Evolutionary conservation across 139 green algal genomes (phyloP).

Genomic region (Monoraphidium neglectum): DNA sequence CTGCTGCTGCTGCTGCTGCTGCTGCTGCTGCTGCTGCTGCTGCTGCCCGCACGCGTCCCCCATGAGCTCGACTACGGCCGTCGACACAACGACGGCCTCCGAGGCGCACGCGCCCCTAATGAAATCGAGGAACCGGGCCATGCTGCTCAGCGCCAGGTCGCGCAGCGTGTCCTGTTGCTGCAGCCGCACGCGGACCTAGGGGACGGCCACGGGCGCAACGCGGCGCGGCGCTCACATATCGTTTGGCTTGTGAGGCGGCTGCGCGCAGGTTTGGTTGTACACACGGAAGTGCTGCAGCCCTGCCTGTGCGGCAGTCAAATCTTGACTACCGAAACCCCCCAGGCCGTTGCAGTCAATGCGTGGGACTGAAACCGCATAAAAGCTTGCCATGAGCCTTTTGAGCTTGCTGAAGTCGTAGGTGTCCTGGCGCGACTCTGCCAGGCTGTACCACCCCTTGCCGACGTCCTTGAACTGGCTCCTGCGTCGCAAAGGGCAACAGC

Average conservation of each 20-base stretch:
- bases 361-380: too few species aligned
- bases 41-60: neutral
- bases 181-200: constrained; percentile 44
- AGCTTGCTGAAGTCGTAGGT: constrained; percentile 81
- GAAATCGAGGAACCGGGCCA: constrained; percentile 56
- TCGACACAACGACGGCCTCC: neutral
- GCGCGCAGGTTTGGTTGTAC: too few species aligned
- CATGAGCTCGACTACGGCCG: neutral
- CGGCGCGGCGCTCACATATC: too few species aligned
- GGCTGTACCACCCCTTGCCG: constrained; percentile 89
- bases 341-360: too few species aligned
- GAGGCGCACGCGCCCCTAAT: constrained; percentile 10
- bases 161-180: constrained; percentile 84
- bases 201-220: too few species aligned
- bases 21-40: neutral
- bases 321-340: too few species aligned
- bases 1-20: neutral
- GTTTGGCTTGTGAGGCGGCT: too few species aligned
- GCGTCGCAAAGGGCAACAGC: too few species aligned
- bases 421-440: constrained; percentile 72
- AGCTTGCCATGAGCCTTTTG: constrained; percentile 41
- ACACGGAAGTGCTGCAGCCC: too few species aligned
- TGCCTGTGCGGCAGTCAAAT: too few species aligned
- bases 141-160: constrained; percentile 61
- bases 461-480: constrained; percentile 54